These are phyloP conservation scores for Wallemia hederae DNA, from an alignment of 1,284 basidiomycete genomes.

Conservation along the genomic window DNA sequence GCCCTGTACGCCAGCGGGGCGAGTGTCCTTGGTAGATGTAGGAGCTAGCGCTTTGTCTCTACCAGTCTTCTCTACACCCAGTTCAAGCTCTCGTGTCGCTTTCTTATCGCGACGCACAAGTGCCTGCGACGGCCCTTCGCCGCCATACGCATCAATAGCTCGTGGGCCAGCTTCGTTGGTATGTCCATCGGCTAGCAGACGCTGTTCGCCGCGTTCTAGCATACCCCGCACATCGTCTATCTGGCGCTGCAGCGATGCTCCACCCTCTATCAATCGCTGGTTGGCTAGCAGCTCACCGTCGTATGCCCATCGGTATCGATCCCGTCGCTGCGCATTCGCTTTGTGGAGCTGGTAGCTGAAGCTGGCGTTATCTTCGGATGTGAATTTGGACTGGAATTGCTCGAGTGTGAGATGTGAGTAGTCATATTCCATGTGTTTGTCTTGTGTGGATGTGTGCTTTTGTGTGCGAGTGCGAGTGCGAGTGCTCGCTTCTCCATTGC, in stretches of 20 bases:
- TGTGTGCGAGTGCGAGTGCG: too few species aligned
- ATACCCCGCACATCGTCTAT: background rate
- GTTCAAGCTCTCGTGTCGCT: background rate
- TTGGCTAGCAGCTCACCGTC: slow-evolving; percentile 55
- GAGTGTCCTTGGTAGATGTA: background rate
- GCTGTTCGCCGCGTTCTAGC: background rate
- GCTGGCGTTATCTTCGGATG: slow-evolving; percentile 80
- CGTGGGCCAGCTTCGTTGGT: background rate
- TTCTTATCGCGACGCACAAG: background rate
- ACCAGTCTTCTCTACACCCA: background rate
- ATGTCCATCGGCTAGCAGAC: too few species aligned
- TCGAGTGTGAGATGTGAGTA: slow-evolving; percentile 39
- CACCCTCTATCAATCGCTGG: background rate
- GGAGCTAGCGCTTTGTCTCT: background rate
- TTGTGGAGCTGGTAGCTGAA: slow-evolving; percentile 67
- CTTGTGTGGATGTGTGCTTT: too few species aligned
- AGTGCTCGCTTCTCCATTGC: too few species aligned
- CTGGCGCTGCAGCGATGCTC: background rate
- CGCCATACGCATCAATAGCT: background rate
- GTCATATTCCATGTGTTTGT: slow-evolving; percentile 11
- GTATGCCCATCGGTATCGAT: slow-evolving; percentile 66
- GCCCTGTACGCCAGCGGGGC: background rate
- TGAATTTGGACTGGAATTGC: slow-evolving; percentile 60
- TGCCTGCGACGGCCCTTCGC: background rate
- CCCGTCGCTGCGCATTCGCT: slow-evolving; percentile 49